phyloP scores from a whole-genome alignment of 1,284 basidiomycete species.

The Cerrena zonata region DNA sequence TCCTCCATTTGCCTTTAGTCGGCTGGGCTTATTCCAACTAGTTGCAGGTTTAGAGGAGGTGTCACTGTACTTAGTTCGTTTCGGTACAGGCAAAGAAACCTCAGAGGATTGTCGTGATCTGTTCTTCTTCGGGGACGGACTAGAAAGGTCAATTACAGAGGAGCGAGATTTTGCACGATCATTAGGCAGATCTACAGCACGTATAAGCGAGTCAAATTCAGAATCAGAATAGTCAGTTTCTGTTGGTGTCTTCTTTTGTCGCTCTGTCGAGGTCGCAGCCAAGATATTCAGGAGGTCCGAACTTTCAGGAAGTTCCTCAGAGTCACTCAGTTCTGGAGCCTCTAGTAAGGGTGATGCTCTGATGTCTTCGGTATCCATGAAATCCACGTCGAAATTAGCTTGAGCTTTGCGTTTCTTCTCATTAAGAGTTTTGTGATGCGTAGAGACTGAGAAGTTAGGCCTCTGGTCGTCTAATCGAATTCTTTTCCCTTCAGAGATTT shows the following conservation, averaged over 20 bases:
- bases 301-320: conserved; percentile 39
- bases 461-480: conserved; percentile 37
- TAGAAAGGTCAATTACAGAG: not conserved
- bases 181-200: conserved; percentile 1
- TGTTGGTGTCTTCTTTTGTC: conserved; percentile 11
- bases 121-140: not conserved
- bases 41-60: too few species aligned
- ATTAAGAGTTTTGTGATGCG: not conserved
- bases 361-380: conserved; percentile 40
- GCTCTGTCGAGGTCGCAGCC: not conserved
- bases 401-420: conserved; percentile 27
- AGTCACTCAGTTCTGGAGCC: conserved; percentile 19
- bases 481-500: conserved; percentile 37
- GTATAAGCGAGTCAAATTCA: conserved; percentile 33
- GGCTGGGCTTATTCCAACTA: too few species aligned
- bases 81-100: conserved; percentile 2
- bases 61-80: not conserved
- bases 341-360: conserved; percentile 16
- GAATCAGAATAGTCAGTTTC: conserved; percentile 35
- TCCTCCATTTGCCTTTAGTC: too few species aligned
- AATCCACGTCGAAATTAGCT: conserved; percentile 47
- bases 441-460: not conserved
- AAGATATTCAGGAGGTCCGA: conserved; percentile 28
- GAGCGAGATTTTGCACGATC: not conserved
- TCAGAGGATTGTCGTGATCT: not conserved